Conservation (phyloP, 1,284 basidiomycete genomes). For the Trichosporon sp. region DNA sequence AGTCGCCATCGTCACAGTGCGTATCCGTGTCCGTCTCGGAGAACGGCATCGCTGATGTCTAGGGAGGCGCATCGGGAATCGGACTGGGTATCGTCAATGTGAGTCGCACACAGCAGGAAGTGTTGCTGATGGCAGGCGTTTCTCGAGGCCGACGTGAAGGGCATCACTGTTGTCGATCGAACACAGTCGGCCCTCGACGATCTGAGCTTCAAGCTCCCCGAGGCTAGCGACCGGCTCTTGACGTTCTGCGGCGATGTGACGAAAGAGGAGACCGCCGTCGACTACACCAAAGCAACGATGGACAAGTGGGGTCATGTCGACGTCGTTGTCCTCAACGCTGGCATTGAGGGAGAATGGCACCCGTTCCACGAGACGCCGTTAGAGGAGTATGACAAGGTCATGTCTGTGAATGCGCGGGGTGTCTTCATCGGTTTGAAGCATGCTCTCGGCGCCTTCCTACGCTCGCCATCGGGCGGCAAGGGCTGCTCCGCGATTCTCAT, state of each 20-base stretch:
- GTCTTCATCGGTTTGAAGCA: conserved; percentile 29
- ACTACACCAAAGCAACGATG: conserved; percentile 9
- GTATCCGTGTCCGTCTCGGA: too few species aligned
- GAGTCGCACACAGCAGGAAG: neutral
- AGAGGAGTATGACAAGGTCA: conserved; percentile 18
- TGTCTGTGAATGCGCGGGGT: conserved; percentile 16
- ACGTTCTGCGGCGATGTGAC: conserved; percentile 13
- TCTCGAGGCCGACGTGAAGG: conserved; percentile 14
- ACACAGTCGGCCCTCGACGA: neutral
- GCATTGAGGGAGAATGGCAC: conserved; percentile 14
- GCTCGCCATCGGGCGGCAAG: conserved; percentile 18
- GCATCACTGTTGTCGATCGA: conserved; percentile 21
- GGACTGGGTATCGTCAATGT: conserved; percentile 18
- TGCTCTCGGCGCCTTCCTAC: conserved; percentile 21
- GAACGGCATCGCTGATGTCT: neutral
- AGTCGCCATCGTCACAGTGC: conserved; percentile 10
- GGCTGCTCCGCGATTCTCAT: conserved; percentile 27
- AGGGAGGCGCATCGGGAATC: conserved; percentile 23
- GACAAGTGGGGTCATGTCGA: conserved; percentile 22
- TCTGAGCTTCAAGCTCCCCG: neutral
- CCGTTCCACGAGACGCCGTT: conserved; percentile 15
- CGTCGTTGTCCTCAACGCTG: conserved; percentile 17
- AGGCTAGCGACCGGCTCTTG: conserved; percentile 5
- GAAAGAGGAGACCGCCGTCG: conserved; percentile 7
- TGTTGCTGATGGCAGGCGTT: conserved; percentile 6